These are phyloP conservation scores for Amanita exitialis DNA, from an alignment of 768 basidiomycete genomes.

Conservation along the genomic window DNA sequence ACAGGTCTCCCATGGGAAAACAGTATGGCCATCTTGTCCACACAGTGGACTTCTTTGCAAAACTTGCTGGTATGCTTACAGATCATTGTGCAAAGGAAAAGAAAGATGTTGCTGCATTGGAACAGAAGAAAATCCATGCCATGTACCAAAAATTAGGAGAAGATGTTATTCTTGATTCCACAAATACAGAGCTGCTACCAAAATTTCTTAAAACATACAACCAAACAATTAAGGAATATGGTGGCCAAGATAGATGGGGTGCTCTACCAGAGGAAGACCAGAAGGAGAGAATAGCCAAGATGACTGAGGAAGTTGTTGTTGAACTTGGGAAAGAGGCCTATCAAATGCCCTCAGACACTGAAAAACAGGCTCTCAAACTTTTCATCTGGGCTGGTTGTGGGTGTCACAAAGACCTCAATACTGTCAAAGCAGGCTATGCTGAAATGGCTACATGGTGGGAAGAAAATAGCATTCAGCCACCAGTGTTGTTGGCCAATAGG, in stretches of 20 bases:
- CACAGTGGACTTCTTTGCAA: conserved; percentile 10
- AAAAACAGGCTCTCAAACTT: background rate
- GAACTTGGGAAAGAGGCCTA: background rate
- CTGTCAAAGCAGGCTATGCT: too few relatives aligned
- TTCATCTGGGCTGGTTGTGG: background rate
- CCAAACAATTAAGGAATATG: conserved; percentile 15
- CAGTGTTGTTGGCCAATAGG: too few relatives aligned
- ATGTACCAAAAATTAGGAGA: conserved; percentile 15
- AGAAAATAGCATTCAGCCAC: too few relatives aligned
- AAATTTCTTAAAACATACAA: conserved; percentile 12
- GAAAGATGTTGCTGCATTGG: conserved; percentile 15
- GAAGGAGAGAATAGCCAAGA: background rate
- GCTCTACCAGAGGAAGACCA: conserved; percentile 14
- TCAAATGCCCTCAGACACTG: background rate
- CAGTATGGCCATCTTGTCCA: conserved; percentile 6
- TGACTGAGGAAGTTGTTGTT: background rate
- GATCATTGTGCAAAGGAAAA: conserved; percentile 19
- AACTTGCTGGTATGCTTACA: conserved; percentile 4
- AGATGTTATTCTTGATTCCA: conserved; percentile 12
- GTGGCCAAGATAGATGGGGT: conserved; percentile 14
- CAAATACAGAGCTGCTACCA: conserved; percentile 10
- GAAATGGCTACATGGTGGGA: too few relatives aligned
- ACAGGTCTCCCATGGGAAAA: conserved; percentile 15
- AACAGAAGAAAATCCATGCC: conserved; percentile 12
- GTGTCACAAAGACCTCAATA: too few relatives aligned